Conservation (phyloP, 164 flowering plant genomes). For the Vitis amurensis region DNA sequence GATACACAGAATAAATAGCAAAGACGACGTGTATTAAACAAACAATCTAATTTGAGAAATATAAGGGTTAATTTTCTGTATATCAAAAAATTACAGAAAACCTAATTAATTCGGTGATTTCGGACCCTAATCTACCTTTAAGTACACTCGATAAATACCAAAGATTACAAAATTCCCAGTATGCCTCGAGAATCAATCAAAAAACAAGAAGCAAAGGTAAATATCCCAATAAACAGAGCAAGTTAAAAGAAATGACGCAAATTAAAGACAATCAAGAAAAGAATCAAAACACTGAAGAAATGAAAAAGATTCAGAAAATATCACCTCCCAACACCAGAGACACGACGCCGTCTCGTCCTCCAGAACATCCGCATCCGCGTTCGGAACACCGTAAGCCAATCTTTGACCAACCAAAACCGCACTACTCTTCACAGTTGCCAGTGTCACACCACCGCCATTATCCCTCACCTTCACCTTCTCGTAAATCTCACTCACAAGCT, state of each 20-base stretch:
- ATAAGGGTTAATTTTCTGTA: no score
- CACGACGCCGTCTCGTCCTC: conserved; percentile 67
- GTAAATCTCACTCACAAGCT: conserved; percentile 57
- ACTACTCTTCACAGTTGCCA: conserved; percentile 53
- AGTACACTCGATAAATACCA: no score
- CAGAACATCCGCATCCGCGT: conserved; percentile 77
- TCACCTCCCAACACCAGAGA: conserved; percentile 99
- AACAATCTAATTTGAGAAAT: no score
- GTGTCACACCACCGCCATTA: conserved; percentile 32
- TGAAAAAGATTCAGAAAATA: not conserved
- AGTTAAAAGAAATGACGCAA: not conserved
- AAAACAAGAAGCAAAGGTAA: not conserved
- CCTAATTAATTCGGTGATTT: no score
- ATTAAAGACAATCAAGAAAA: not conserved
- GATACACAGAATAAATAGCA: no score
- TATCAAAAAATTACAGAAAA: no score
- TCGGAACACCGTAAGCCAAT: conserved; percentile 56
- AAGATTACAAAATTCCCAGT: not conserved
- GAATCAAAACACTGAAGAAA: not conserved
- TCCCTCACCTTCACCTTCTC: conserved; percentile 43
- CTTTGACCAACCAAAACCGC: conserved; percentile 78
- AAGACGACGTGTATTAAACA: no score
- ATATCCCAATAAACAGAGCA: not conserved
- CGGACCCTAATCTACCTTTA: no score
- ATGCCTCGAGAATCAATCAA: not conserved